Percentiles rank a stretch among this genome's conserved stretches.
phyloP scores from a whole-genome alignment of 192 early-diverging fungal species.

The Linnemannia hyalina region DNA sequence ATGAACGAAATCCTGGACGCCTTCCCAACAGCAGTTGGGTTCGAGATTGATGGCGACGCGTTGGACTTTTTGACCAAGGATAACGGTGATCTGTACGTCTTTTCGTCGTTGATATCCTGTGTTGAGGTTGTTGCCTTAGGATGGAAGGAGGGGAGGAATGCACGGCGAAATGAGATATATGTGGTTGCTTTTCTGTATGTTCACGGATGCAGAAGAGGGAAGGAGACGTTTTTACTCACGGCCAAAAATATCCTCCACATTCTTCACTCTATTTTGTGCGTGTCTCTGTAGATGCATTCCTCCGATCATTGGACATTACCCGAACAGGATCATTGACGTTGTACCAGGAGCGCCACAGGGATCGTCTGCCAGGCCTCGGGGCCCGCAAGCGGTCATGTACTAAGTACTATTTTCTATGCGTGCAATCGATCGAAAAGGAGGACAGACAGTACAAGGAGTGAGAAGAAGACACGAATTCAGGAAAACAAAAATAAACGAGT shows the following conservation, averaged over 20 bases:
- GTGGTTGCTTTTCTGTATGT: no score
- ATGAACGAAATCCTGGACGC: not conserved
- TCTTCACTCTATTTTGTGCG: not conserved
- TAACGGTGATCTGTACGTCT: not conserved
- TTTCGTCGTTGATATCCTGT: not conserved
- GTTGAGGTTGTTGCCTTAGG: not conserved
- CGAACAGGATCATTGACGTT: not conserved
- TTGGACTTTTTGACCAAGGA: not conserved
- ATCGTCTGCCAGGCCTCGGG: not conserved
- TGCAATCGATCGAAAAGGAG: not conserved
- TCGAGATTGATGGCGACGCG: not conserved
- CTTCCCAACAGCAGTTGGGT: not conserved
- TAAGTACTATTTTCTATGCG: not conserved
- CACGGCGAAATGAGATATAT: no score
- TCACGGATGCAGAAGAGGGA: no score
- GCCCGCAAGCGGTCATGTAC: not conserved
- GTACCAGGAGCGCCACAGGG: not conserved
- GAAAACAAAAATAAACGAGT: no score
- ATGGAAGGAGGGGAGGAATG: no score
- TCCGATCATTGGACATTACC: conserved; percentile 2
- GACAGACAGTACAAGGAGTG: no score
- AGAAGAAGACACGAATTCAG: no score
- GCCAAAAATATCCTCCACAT: not conserved
- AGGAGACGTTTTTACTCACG: no score
- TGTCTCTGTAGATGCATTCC: not conserved